These are phyloP conservation scores for Teunomyces aglyptinius DNA, from an alignment of 805 yeast species.

Conservation along the genomic window DNA sequence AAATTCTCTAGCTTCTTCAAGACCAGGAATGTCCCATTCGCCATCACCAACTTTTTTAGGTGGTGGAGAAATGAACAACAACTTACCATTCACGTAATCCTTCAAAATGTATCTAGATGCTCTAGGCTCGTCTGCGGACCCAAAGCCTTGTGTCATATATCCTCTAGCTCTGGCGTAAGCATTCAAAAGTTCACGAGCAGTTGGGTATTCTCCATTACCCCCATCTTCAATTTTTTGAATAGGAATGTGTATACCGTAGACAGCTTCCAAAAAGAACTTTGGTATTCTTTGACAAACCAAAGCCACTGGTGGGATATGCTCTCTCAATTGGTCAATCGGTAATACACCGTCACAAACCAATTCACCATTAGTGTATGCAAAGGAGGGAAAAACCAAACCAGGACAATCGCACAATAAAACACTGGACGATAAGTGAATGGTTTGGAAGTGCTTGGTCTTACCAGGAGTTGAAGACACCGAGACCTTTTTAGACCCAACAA, in stretches of 20 bases:
- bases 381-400: slow-evolving; percentile 97
- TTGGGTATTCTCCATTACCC: slow-evolving; percentile 77
- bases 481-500: slow-evolving; percentile 95
- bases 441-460: slow-evolving; percentile 98
- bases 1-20: slow-evolving; percentile 47
- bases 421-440: slow-evolving; percentile 77
- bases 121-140: slow-evolving; percentile 93
- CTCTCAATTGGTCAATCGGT: slow-evolving; percentile 96
- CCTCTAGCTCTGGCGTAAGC: slow-evolving; percentile 98
- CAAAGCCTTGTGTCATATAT: slow-evolving; percentile 95
- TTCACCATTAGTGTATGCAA: slow-evolving; percentile 95
- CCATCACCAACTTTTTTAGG: slow-evolving; percentile 61
- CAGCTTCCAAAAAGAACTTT: slow-evolving; percentile 81
- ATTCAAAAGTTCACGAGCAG: slow-evolving; percentile 81
- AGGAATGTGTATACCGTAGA: slow-evolving; percentile 88
- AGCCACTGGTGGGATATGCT: slow-evolving; percentile 83
- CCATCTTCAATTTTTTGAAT: slow-evolving; percentile 79
- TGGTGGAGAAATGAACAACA: slow-evolving; percentile 84
- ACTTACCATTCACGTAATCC: slow-evolving; percentile 92
- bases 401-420: slow-evolving; percentile 97
- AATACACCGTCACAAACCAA: slow-evolving; percentile 97
- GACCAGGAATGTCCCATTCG: slow-evolving; percentile 52
- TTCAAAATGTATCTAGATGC: slow-evolving; percentile 90
- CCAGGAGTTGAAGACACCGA: slow-evolving; percentile 99
- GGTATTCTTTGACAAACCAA: slow-evolving; percentile 88